Percentiles rank a stretch among this genome's conserved stretches.
phyloP scores from a whole-genome alignment of 1,284 basidiomycete genomes.

The Chalciporus sp. region DNA sequence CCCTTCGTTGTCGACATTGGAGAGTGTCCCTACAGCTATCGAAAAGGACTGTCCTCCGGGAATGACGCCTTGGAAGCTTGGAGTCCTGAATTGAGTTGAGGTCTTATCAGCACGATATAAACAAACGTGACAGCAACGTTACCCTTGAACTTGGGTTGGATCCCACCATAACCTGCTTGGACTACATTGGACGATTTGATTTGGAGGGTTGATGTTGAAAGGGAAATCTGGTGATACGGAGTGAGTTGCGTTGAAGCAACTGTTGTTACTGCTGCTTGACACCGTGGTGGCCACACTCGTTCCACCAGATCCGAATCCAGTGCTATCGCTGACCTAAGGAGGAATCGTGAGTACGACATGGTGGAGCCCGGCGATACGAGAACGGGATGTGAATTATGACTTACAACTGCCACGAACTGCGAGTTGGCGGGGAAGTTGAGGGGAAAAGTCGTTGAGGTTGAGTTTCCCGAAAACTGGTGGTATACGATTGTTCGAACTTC shows the following conservation, averaged over 20 bases:
- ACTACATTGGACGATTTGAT: conserved; percentile 63
- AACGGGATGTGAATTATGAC: conserved; percentile 33
- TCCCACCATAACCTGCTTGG: conserved; percentile 67
- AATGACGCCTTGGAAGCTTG: conserved; percentile 70
- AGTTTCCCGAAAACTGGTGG: conserved; percentile 48
- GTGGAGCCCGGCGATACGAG: background rate
- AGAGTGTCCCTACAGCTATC: conserved; percentile 51
- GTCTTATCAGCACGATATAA: conserved; percentile 1
- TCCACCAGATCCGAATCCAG: conserved; percentile 72
- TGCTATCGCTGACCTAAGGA: conserved; percentile 68
- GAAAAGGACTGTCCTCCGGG: conserved; percentile 76
- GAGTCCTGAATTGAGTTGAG: conserved; percentile 40
- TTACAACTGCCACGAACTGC: conserved; percentile 74
- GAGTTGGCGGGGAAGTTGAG: conserved; percentile 68
- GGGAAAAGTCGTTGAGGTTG: conserved; percentile 51
- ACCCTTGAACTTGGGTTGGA: conserved; percentile 55
- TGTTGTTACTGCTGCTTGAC: conserved; percentile 49
- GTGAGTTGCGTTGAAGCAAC: conserved; percentile 57
- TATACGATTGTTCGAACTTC: conserved; percentile 68
- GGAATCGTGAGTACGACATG: background rate
- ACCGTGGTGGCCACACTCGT: conserved; percentile 68
- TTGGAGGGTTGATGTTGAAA: conserved; percentile 61
- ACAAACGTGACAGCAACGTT: conserved; percentile 19
- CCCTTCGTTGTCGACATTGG: conserved; percentile 47
- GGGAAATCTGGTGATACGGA: conserved; percentile 56